A percentile compares a stretch with the other conserved stretches of the same genome.
Evolutionary conservation across 2,329 filamentous ascomycete species (phyloP).

Genomic region (Alternaria triticimaculans): DNA sequence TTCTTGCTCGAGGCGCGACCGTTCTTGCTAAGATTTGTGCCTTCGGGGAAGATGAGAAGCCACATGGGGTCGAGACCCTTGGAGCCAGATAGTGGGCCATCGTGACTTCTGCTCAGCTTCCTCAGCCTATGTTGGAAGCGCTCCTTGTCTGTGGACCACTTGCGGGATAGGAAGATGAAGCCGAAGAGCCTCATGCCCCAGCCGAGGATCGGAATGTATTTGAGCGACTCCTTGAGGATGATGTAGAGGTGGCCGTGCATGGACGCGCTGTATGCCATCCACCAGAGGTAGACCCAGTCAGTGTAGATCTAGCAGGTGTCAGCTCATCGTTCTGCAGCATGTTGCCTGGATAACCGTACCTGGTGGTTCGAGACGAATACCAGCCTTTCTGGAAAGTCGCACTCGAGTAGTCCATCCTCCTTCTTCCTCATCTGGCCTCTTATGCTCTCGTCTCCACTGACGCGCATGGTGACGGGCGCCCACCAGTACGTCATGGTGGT

Average conservation of each 20-base stretch:
- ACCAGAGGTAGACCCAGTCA: slow-evolving; percentile 95
- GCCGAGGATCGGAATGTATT: slow-evolving; percentile 81
- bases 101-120: slow-evolving; percentile 66
- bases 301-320: slow-evolving; percentile 70
- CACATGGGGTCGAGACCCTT: slow-evolving; percentile 79
- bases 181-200: slow-evolving; percentile 84
- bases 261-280: slow-evolving; percentile 78
- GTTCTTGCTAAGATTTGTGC: slow-evolving; percentile 81
- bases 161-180: slow-evolving; percentile 93
- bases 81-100: slow-evolving; percentile 47
- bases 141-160: slow-evolving; percentile 80
- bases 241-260: slow-evolving; percentile 90
- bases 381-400: slow-evolving; percentile 79
- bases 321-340: slow-evolving; percentile 3
- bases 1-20: slow-evolving; percentile 71
- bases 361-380: slow-evolving; percentile 88
- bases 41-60: slow-evolving; percentile 87
- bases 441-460: slow-evolving; percentile 83
- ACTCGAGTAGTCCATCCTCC: slow-evolving; percentile 72
- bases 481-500: slow-evolving; percentile 85
- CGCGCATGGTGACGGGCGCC: slow-evolving; percentile 78
- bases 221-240: slow-evolving; percentile 86
- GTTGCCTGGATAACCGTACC: slow-evolving; percentile 29
- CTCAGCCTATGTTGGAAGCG: slow-evolving; percentile 75
- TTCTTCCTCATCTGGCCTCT: slow-evolving; percentile 74